These are phyloP conservation scores for Hypoxylon cercidicola DNA, from an alignment of 495 filamentous ascomycete genomes.

Conservation along the genomic window DNA sequence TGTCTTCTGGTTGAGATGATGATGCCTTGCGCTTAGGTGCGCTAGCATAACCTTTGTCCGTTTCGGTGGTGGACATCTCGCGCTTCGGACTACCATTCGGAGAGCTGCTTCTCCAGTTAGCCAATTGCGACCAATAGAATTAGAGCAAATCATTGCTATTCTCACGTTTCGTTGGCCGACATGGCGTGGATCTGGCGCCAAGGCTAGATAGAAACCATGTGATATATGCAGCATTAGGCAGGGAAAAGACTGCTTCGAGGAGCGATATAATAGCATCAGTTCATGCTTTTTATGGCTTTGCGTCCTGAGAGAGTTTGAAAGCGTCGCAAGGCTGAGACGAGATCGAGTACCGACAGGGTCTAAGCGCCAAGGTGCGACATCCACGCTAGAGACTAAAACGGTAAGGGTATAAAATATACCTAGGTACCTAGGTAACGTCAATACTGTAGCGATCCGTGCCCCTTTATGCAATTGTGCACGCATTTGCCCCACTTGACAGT, in stretches of 20 bases:
- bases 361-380: constrained; percentile 28
- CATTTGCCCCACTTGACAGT: constrained; percentile 9
- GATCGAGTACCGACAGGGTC: constrained; percentile 6
- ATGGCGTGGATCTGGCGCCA: constrained; percentile 24
- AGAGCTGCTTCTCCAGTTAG: constrained; percentile 27
- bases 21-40: constrained; percentile 45
- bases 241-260: constrained; percentile 15
- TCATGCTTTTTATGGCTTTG: constrained; percentile 4
- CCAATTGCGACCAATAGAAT: constrained; percentile 36
- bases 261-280: constrained; percentile 16
- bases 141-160: constrained; percentile 1
- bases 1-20: constrained; percentile 22
- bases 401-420: neutral
- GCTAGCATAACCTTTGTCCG: constrained; percentile 15
- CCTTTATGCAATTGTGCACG: constrained; percentile 34
- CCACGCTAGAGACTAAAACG: constrained; percentile 20
- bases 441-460: too few species aligned
- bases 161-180: constrained; percentile 42
- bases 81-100: constrained; percentile 28
- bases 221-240: constrained; percentile 4
- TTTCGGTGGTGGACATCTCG: constrained; percentile 24
- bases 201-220: neutral
- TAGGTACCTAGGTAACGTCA: constrained; percentile 18
- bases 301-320: constrained; percentile 1
- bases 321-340: constrained; percentile 28